These are phyloP conservation scores for Naematelia aurantialba DNA, from an alignment of 768 basidiomycete species.

Conservation along the genomic window DNA sequence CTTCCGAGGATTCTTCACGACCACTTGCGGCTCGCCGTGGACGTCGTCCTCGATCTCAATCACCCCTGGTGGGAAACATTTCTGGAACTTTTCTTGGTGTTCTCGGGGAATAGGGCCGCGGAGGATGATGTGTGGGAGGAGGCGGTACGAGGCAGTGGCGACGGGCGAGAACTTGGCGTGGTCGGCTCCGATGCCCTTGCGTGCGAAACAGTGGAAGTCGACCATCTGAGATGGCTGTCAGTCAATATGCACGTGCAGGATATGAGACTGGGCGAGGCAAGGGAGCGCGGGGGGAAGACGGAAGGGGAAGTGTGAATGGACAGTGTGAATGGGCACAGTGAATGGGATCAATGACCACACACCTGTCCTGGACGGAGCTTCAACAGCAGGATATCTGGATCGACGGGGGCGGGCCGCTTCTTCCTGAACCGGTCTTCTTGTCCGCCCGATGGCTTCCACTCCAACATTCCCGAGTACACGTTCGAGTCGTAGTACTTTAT, in stretches of 20 bases:
- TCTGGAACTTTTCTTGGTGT: slow-evolving; percentile 74
- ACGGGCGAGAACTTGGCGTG: slow-evolving; percentile 97
- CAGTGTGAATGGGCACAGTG: background rate
- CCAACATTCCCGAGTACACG: slow-evolving; percentile 52
- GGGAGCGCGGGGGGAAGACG: too few species aligned
- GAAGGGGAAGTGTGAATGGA: too few species aligned
- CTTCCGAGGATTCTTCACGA: slow-evolving; percentile 60
- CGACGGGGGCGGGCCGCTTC: slow-evolving; percentile 34
- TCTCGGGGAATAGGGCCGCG: slow-evolving; percentile 70
- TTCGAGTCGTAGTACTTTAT: slow-evolving; percentile 67
- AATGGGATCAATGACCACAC: background rate
- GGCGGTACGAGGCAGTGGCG: slow-evolving; percentile 91
- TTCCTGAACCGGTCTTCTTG: slow-evolving; percentile 57
- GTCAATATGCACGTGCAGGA: background rate
- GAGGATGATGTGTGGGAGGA: slow-evolving; percentile 75
- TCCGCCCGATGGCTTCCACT: slow-evolving; percentile 78
- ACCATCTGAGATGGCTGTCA: slow-evolving; percentile 52
- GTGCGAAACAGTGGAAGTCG: slow-evolving; percentile 69
- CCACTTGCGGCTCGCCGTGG: slow-evolving; percentile 56
- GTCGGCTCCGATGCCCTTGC: slow-evolving; percentile 83
- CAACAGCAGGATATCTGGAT: slow-evolving; percentile 72
- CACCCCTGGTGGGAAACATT: slow-evolving; percentile 72
- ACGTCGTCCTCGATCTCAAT: slow-evolving; percentile 50
- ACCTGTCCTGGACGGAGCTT: slow-evolving; percentile 88
- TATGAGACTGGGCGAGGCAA: too few species aligned